Base-by-base conservation (phyloP, 148 eudicot genomes). In the Hydrangea macrophylla region DNA sequence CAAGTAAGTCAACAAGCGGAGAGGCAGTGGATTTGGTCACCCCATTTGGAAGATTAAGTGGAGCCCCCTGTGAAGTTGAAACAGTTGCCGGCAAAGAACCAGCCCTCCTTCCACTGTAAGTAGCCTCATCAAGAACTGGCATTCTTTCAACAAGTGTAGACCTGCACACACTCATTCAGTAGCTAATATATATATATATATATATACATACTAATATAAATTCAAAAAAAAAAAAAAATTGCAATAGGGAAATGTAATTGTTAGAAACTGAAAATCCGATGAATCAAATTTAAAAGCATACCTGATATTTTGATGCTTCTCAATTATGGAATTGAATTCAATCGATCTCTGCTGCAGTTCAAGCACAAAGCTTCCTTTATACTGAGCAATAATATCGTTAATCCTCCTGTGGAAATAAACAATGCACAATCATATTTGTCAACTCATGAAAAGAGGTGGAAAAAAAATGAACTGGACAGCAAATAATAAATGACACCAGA, bases 41-140 rank as follows among this genome's bases (percentile, higher is more conserved):
- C 60, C 98, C 98, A 80, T 94, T 94, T 40, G 97, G 81, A 79
- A 86, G 84, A 78, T 80, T 84, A 40, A 83, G 81, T 59, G 88
- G 40, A 71, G 85, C 80, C 18, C 92, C 96, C 55, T 85, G 80
- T 63, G 96, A 82, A 59, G 81, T 78, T 64, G 97, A 78, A 82
- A 73, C 67, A 60, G 85, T 72, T 65, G 92, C 72, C 9, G 90
- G 83, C 72, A 88, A 76, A 32, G 97, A 86, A 70, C 98, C 98
- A 67, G 81, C 84, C 73, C 73, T 94, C 71, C 78, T 90, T 67
- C 90, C 96, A 58, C 83, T 85, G 77, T 72, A 86, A 57, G 92
- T 94, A 64, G 97, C 90, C 82, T 94, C 98, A 77, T 94, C 98
- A 69, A 94, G 89, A 57, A 90, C 97, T 57, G 98, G 98, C 98